Percentiles rank a stretch among this genome's conserved stretches.
These are phyloP conservation scores for Symbiodinium pilosum DNA, from an alignment of 73 alveolate genomes.

Conservation along the genomic window DNA sequence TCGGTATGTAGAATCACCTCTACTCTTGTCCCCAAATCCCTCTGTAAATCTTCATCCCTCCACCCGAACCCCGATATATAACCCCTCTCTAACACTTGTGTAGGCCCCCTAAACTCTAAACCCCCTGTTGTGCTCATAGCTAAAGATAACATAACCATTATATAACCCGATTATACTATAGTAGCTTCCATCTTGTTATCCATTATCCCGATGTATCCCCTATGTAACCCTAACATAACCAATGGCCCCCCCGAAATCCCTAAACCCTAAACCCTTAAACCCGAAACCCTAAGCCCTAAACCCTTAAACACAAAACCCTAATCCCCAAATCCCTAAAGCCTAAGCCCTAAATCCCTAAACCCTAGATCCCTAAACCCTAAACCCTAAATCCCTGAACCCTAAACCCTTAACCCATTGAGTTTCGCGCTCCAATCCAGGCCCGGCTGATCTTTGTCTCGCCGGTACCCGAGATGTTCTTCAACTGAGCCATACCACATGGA, in stretches of 20 bases:
- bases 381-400: neutral
- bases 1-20: too few species aligned
- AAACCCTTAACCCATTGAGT: neutral
- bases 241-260: neutral
- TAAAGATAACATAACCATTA: too few species aligned
- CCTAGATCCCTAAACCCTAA: neutral
- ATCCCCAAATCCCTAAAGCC: neutral
- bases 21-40: too few species aligned
- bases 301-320: neutral
- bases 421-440: constrained; percentile 36
- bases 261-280: neutral
- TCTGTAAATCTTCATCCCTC: too few species aligned
- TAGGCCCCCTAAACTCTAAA: too few species aligned
- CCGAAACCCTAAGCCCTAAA: neutral
- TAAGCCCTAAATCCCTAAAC: neutral
- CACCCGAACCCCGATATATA: too few species aligned
- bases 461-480: constrained; percentile 69
- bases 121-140: too few species aligned
- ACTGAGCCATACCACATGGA: neutral
- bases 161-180: too few species aligned
- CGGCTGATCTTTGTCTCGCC: constrained; percentile 58
- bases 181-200: too few species aligned
- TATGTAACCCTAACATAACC: too few species aligned
- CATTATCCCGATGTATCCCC: too few species aligned
- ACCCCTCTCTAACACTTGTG: too few species aligned